Base-by-base conservation (phyloP, 129 eudicot species). In the Lonicera japonica region DNA sequence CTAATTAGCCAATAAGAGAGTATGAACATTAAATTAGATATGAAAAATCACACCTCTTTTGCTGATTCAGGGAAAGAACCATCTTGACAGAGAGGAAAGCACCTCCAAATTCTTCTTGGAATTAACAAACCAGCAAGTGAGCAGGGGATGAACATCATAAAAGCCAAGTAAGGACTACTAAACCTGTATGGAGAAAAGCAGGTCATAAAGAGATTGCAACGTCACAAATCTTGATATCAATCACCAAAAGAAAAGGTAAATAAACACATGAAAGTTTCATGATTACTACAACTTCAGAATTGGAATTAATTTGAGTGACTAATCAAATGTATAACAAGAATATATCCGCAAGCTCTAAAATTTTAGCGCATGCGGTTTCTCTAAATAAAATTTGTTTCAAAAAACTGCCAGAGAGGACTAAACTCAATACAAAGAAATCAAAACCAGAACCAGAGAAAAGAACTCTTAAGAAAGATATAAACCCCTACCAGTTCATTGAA, bases 401-500 rank as follows among this genome's bases (percentile, higher is more conserved):
- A 29, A 29, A 29, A 29, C 36, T 29, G 2, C 36, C 36, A 29
- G 36, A 29, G 36, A 29, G 36, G 36, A 29, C 36, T 29, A 29
- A 29, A 29, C 36, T 29, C 36, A 6, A 29, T 29, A 29, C 2
- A 29, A 29, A 29, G 36, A 25, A 54, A 23, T 11, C 20, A 61
- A 24, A 29, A 29, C 36, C 36, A 29, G 2, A 29, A 29, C 36
- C 36, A 29, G 36, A 29, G 36, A 79, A 70, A 54, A 45, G 14
- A 84, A 54, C 13, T 54, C 43, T 16, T 18, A 36, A 25, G 17
- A 62, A 56, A 61, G 58, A 55, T 54, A 62, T 21, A 1, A 51
- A 45, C 52, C 43, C 29, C 84, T 78, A 94, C 99, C 99, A 94
- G 75, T 83, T 85, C 99, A 94, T 94, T 21, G 99, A 71, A 54